These are phyloP conservation scores for Aspergillus diversus DNA, from an alignment of 495 filamentous ascomycete species.

Conservation along the genomic window DNA sequence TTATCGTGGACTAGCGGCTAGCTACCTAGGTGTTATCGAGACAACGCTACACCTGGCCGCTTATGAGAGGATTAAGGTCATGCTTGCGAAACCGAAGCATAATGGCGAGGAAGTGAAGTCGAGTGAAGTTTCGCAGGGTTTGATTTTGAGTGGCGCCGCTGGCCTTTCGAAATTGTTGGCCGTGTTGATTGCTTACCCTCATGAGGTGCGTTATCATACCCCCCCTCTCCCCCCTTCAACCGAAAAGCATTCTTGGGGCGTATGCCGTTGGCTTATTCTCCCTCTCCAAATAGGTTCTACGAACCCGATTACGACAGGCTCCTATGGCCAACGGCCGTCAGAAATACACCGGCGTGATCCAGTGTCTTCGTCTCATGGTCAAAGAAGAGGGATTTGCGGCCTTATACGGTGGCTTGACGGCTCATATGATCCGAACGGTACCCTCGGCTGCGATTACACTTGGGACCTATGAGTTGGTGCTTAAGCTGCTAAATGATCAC, in stretches of 20 bases:
- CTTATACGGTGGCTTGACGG: conserved; percentile 84
- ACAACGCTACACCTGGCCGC: conserved; percentile 85
- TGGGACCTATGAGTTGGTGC: conserved; percentile 84
- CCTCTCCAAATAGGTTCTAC: conserved; percentile 54
- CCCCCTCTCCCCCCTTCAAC: background rate
- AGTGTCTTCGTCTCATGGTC: conserved; percentile 79
- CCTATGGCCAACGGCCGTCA: conserved; percentile 70
- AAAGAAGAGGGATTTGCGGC: conserved; percentile 82
- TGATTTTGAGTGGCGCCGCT: conserved; percentile 67
- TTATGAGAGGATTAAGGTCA: conserved; percentile 81
- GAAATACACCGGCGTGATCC: conserved; percentile 82
- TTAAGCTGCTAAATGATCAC: conserved; percentile 50
- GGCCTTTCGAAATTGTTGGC: conserved; percentile 82
- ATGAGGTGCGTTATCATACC: conserved; percentile 62
- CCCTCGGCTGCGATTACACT: conserved; percentile 91
- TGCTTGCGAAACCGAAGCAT: conserved; percentile 61
- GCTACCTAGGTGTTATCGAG: conserved; percentile 84
- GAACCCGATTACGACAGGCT: conserved; percentile 69
- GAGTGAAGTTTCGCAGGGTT: conserved; percentile 36
- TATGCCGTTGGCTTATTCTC: conserved; percentile 15
- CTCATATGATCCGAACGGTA: conserved; percentile 84
- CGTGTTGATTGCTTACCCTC: conserved; percentile 80
- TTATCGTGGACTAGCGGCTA: conserved; percentile 85
- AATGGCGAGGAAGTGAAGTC: conserved; percentile 31
- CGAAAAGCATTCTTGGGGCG: conserved; percentile 1